Base-by-base conservation (phyloP, 2,329 filamentous ascomycete species). In the Arachnomyces sp. region DNA sequence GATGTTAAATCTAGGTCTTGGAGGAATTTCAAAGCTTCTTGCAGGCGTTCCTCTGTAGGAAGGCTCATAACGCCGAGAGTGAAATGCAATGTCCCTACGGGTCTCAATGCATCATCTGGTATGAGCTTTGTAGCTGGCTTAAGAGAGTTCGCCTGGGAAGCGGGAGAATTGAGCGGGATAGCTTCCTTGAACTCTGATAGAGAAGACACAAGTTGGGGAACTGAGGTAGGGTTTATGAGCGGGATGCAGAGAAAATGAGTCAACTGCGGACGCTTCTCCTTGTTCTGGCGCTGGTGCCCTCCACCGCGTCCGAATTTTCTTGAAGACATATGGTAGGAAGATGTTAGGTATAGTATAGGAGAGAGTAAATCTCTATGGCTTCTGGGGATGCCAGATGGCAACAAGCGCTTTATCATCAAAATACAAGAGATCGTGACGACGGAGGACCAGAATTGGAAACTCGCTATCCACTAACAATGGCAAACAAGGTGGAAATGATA, bases 61-160 rank as follows among this genome's bases (percentile, higher is more conserved):
- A 95, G 73, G 48, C 75, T 82, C 84, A 95, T 89, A 1, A 93
- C 84, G 0, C 88, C 89, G 0, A 95, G 71, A 0, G 89, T 95
- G 2, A 94, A 68, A 62, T 96, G 90, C 35, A 95, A 63, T 1
- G 87, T 88, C 1, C 86, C 85, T 0, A 86, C 63, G 0, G 87
- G 87, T 18, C 88, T 72, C 37, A 95, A 67, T 2, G 87, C 86
- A 40, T 74, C 74, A 25, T 68, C 58, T 0, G 84, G 83, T 7
- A 90, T 65, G 4, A 68, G 67, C 2, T 56, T 48, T 17, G 44
- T 66, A 18, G 28, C 44, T 62, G 47, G 66, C 60, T 42, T 63
- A 53, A 38, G 63, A 51, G 42, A 59, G 34, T 39, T 33, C 32
- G 44, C 32, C 40, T 47, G 39, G 33, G 34, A 18, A 29, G 43